Evolutionary conservation across 2,329 filamentous ascomycete genomes (phyloP).

Genomic region (Aspergillaceae sp.): DNA sequence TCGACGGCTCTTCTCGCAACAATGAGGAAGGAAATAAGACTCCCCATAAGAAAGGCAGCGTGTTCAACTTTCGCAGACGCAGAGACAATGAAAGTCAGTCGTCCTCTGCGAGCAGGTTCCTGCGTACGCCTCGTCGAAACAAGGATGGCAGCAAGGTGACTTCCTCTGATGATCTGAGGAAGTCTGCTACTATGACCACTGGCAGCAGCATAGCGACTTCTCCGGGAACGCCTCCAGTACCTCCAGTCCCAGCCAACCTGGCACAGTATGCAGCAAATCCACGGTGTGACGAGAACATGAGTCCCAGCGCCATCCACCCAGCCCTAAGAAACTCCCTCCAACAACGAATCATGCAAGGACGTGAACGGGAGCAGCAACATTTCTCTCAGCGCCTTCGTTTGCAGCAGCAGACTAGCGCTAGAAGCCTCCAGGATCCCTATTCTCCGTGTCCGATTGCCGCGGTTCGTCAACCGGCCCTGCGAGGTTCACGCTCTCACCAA

Average conservation of each 20-base stretch:
- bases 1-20: not conserved
- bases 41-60: slow-evolving; percentile 10
- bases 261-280: not conserved
- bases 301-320: slow-evolving; percentile 8
- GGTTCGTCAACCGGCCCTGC: not conserved
- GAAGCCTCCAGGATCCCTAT: not conserved
- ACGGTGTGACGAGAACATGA: not conserved
- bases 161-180: not conserved
- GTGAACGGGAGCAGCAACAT: slow-evolving; percentile 2
- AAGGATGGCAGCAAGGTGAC: not conserved
- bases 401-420: too few species aligned
- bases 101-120: slow-evolving; percentile 1
- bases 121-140: slow-evolving; percentile 4
- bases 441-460: not conserved
- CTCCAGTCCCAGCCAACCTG: not conserved
- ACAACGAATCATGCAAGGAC: slow-evolving; percentile 8
- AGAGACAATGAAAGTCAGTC: slow-evolving; percentile 5
- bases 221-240: slow-evolving; percentile 3
- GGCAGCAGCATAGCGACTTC: not conserved
- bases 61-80: slow-evolving; percentile 11
- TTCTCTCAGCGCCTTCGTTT: not conserved
- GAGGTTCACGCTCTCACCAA: not conserved
- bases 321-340: slow-evolving; percentile 6
- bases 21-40: not conserved
- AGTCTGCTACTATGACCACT: not conserved